A percentile compares a stretch with the other conserved stretches of the same genome.
Evolutionary conservation across 2,329 filamentous ascomycete species (phyloP).

Genomic region (Gyromitra esculenta): DNA sequence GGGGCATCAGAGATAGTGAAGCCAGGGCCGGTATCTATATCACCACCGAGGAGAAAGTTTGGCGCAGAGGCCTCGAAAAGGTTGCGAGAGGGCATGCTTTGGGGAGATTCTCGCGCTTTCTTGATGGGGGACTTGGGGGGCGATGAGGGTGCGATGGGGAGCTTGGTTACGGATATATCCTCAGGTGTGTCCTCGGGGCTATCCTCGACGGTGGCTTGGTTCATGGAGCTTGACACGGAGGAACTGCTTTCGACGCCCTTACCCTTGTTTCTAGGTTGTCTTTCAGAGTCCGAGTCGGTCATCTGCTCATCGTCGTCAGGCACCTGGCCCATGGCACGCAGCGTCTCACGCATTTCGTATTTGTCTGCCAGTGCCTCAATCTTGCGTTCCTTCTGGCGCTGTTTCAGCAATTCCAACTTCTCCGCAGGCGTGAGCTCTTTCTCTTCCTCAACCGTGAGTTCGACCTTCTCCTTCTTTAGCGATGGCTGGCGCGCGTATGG

Average conservation of each 20-base stretch:
- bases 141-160: constrained; percentile 29
- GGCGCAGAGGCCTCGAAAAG: constrained; percentile 27
- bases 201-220: constrained; percentile 40
- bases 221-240: constrained; percentile 22
- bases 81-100: constrained; percentile 25
- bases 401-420: constrained; percentile 48
- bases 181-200: constrained; percentile 4
- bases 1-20: constrained; percentile 35
- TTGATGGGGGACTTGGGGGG: constrained; percentile 45
- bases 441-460: constrained; percentile 30
- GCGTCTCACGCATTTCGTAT: constrained; percentile 48
- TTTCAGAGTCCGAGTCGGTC: constrained; percentile 45
- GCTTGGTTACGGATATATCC: constrained; percentile 15
- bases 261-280: constrained; percentile 21
- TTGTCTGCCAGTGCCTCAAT: constrained; percentile 51
- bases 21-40: constrained; percentile 11
- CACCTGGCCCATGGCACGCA: constrained; percentile 41
- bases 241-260: constrained; percentile 33
- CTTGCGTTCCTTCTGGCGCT: constrained; percentile 50
- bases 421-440: constrained; percentile 52
- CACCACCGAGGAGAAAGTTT: constrained; percentile 33
- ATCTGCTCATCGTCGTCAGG: constrained; percentile 50
- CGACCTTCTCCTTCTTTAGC: constrained; percentile 19
- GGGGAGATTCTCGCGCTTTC: constrained; percentile 29
- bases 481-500: constrained; percentile 44